Percentiles rank a stretch among this genome's conserved stretches.
Evolutionary conservation across 139 green algal species (phyloP).

Genomic region (Chlorella sp.): DNA sequence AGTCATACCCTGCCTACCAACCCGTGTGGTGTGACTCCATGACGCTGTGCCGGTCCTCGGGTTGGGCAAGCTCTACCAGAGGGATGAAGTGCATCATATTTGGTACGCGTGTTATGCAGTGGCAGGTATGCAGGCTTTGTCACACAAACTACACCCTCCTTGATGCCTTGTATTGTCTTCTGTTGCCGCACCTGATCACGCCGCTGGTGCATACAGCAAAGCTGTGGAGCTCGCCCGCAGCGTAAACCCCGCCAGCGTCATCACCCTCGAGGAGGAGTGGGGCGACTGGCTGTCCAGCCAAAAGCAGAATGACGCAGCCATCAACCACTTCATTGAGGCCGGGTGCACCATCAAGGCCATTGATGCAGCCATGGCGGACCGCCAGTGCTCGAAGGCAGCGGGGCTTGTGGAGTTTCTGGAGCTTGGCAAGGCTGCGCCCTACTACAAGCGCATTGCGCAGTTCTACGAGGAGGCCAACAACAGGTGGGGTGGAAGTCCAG

Average conservation of each 20-base stretch:
- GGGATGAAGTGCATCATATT: too few relatives aligned
- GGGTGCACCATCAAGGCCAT: conserved; percentile 57
- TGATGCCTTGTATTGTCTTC: too few relatives aligned
- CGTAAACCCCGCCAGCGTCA: conserved; percentile 36
- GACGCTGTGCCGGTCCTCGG: too few relatives aligned
- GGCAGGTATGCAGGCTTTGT: too few relatives aligned
- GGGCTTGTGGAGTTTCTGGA: conserved; percentile 57
- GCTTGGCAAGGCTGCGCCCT: conserved; percentile 35
- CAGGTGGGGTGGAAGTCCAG: conserved; percentile 34
- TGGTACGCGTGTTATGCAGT: too few relatives aligned
- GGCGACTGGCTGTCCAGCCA: conserved; percentile 68
- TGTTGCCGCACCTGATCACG: too few relatives aligned
- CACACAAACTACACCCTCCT: too few relatives aligned
- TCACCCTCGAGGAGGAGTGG: conserved; percentile 75
- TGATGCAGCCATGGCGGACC: conserved; percentile 64
- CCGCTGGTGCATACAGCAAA: conserved; percentile 26
- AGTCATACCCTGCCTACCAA: too few relatives aligned
- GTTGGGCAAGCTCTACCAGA: too few relatives aligned
- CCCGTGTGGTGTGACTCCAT: too few relatives aligned
- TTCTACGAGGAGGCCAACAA: conserved; percentile 55
- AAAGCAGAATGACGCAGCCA: conserved; percentile 69
- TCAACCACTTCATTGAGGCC: conserved; percentile 76
- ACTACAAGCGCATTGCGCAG: conserved; percentile 54
- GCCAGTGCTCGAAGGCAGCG: conserved; percentile 68
- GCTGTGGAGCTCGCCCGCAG: conserved; percentile 43